Base-by-base conservation (phyloP, 257 asterid genomes). In the Fraxinus quadrangulata region DNA sequence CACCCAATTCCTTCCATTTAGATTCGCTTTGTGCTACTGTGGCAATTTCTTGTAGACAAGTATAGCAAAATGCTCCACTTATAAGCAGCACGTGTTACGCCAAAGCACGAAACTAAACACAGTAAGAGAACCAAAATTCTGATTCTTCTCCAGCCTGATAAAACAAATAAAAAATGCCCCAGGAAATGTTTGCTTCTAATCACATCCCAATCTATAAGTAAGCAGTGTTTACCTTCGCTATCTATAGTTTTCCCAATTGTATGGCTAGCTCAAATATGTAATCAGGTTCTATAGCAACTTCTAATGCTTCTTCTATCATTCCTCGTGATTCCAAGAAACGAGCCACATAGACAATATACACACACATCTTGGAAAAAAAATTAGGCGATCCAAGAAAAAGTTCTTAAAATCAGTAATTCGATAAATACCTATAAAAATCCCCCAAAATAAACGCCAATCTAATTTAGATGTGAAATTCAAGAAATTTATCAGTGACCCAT, bases 1-100 rank as follows among this genome's bases (percentile, higher is more conserved):
- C 98, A 70, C 98, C 98, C 97, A 94, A 84, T 80, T 94, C 97
- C 88, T 91, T 94, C 98, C 98, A 94, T 79, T 94, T 94, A 66
- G 92, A 84, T 83, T 94, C 97, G 21, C 92, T 94, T 76, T 89
- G 90, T 37, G 92, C 97, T 42, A 84, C 87, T 49, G 83, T 17
- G n/a, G n/a, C n/a, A n/a, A n/a, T n/a, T n/a, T n/a, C n/a, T n/a
- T n/a, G n/a, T n/a, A n/a, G n/a, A n/a, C n/a, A n/a, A n/a, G n/a
- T n/a, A n/a, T n/a, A 80, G 72, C 45, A 69, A 42, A 83, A 79
- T 49, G 71, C 19, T 70, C 72, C 72, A 47, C 61, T 26, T 36
- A 72, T 75, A 51, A 75, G 77, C 77, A 65, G 67, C 74, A 56
- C 54, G 66, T 26, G 13, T 19, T 79, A 36, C 23, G 39, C 70